Evolutionary conservation across 2,329 filamentous ascomycete genomes (phyloP).

Genomic region (Pseudogymnoascus sp.): DNA sequence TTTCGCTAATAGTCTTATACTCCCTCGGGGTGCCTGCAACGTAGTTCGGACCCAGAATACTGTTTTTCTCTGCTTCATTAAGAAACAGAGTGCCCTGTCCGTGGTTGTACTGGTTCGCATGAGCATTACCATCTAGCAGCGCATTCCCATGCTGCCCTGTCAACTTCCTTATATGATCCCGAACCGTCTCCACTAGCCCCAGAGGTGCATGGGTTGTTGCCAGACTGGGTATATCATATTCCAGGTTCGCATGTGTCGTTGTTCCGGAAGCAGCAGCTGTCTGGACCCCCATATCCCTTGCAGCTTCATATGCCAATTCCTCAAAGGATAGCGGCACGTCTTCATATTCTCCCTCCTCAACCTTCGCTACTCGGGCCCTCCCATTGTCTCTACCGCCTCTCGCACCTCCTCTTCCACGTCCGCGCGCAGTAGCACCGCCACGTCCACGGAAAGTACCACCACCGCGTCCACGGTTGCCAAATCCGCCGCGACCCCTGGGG

Average conservation of each 20-base stretch:
- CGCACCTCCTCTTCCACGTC: conserved; percentile 30
- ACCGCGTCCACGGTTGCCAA: conserved; percentile 10
- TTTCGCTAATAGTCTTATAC: background rate
- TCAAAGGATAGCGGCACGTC: conserved; percentile 17
- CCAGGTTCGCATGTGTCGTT: conserved; percentile 19
- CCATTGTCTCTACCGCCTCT: conserved; percentile 32
- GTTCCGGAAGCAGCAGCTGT: conserved; percentile 19
- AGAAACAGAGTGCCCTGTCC: conserved; percentile 7
- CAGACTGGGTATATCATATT: conserved; percentile 18
- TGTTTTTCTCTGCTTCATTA: conserved; percentile 9
- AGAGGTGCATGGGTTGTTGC: conserved; percentile 16
- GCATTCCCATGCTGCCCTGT: conserved; percentile 14
- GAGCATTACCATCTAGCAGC: background rate
- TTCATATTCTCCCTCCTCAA: conserved; percentile 8
- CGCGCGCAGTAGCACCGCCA: conserved; percentile 11
- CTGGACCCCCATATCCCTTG: conserved; percentile 19
- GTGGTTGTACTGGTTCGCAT: background rate
- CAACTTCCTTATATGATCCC: conserved; percentile 22
- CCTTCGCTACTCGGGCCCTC: conserved; percentile 26
- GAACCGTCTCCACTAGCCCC: conserved; percentile 20
- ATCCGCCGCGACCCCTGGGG: background rate
- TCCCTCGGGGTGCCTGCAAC: background rate
- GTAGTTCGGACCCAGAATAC: background rate
- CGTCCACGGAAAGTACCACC: conserved; percentile 11
- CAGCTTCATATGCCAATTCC: conserved; percentile 20